Evolutionary conservation across 169 alveolate genomes (phyloP), one percentile per base, ranked within the genome.

Genomic region (Plasmodium gonderi): DNA sequence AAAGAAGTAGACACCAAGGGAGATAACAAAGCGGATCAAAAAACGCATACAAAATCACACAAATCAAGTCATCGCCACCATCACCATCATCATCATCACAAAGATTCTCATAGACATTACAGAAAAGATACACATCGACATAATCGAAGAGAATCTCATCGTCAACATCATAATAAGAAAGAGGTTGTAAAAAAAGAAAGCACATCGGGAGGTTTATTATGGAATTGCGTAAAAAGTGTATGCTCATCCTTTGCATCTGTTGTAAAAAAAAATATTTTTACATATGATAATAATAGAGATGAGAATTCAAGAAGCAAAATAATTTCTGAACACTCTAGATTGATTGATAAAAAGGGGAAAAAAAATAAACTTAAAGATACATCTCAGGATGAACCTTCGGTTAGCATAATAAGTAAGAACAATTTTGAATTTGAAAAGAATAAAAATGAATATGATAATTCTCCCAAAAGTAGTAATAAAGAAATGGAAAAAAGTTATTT

Each of bases 241-340:
- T 83, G 64, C 29, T 69, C 92, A 6, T 83, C 92, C 38, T 20
- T 83, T 36, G 54, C 83, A 8, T 31, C 92, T 2, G 92, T 33
- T 14, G 92, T 83, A 40, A 83, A 60, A 12, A 83, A 83, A 45
- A 83, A 83, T n/a, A 83, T 83, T 45, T 83, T 83, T 45, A 45
- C 74, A 2, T 3, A 26, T 49, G 91, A 81, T 29, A 11, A 2
- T 0, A 7, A 1, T 12, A 49, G n/a, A 8, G 29, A n/a, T 8
- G 44, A 72, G n/a, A 17, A 42, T 26, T 31, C 68, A 40, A 65
- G 51, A 20, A 42, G 38, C 7, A 83, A 83, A 33, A 8, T 12
- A 0, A 47, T 83, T 69, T 83, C 92, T 7, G 65, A 83, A 23
- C 75, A 36, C 14, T 68, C 77, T 1, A 69, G 92, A 9, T 7